phyloP scores from a whole-genome alignment of 2,329 filamentous ascomycete genomes.

The Colletotrichum musicola region DNA sequence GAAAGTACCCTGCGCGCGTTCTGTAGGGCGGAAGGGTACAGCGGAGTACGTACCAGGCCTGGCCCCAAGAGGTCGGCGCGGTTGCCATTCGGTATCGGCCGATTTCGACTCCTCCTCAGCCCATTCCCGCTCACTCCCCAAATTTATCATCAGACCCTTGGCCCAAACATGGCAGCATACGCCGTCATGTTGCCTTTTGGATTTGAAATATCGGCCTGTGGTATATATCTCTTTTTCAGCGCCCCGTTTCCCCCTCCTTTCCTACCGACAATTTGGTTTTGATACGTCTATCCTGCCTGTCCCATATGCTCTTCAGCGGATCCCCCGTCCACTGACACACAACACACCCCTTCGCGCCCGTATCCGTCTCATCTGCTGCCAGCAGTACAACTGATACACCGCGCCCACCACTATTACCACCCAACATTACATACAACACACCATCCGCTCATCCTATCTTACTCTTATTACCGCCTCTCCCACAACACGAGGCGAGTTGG shows the following conservation, averaged over 20 bases:
- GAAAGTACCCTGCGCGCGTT: constrained; percentile 31
- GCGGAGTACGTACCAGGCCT: constrained; percentile 28
- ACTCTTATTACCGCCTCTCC: constrained; percentile 9
- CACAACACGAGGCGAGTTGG: background rate
- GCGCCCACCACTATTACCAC: constrained; percentile 4
- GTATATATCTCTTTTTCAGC: constrained; percentile 34
- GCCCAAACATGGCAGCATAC: constrained; percentile 39
- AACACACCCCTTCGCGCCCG: background rate
- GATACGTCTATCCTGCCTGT: constrained; percentile 28
- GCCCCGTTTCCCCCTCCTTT: constrained; percentile 31
- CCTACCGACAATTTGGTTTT: constrained; percentile 22
- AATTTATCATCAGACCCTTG: constrained; percentile 50
- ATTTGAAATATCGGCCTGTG: constrained; percentile 39
- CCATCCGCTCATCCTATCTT: background rate
- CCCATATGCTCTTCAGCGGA: constrained; percentile 34
- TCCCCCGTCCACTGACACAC: constrained; percentile 20
- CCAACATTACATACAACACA: background rate
- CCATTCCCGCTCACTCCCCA: constrained; percentile 51
- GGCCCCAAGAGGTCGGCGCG: constrained; percentile 27
- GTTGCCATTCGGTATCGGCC: constrained; percentile 48
- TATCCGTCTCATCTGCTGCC: constrained; percentile 20
- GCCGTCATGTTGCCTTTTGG: constrained; percentile 38
- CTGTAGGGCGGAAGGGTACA: constrained; percentile 23
- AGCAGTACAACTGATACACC: constrained; percentile 2
- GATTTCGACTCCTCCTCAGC: constrained; percentile 51